phyloP scores from a whole-genome alignment of 1,284 basidiomycete species.

The Dichomitus squalens region DNA sequence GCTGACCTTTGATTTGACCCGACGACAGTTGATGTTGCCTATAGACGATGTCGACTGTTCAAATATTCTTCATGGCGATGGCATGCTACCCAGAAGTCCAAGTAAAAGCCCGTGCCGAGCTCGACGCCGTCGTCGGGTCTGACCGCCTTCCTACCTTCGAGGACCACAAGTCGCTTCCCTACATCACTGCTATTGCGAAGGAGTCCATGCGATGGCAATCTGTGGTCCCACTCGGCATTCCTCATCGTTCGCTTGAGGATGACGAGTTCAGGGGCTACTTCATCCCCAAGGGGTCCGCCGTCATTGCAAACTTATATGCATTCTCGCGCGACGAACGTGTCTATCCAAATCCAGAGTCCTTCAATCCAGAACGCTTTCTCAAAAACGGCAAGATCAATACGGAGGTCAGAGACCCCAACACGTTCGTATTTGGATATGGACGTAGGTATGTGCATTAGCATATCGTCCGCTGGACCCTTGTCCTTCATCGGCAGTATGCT shows the following conservation, averaged over 20 bases:
- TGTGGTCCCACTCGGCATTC: constrained; percentile 26
- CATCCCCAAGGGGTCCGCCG: constrained; percentile 30
- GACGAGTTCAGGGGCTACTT: constrained; percentile 34
- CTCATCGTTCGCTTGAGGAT: constrained; percentile 32
- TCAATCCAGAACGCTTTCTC: constrained; percentile 42
- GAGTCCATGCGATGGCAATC: constrained; percentile 20
- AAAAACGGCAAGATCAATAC: constrained; percentile 36
- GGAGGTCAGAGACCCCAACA: constrained; percentile 30
- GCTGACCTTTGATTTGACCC: not conserved
- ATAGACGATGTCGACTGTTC: constrained; percentile 20
- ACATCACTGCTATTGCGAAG: constrained; percentile 16
- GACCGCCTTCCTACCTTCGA: constrained; percentile 39
- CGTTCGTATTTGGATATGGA: constrained; percentile 38
- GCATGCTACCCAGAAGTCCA: constrained; percentile 37
- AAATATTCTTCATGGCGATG: constrained; percentile 39
- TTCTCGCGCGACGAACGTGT: constrained; percentile 31
- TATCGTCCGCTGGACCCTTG: not conserved
- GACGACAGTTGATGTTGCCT: not conserved
- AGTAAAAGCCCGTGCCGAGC: constrained; percentile 38
- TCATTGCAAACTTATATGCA: constrained; percentile 31
- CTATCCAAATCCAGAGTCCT: constrained; percentile 38
- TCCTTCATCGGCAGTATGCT: not conserved
- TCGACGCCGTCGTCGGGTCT: constrained; percentile 22
- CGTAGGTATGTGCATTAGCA: constrained; percentile 32
- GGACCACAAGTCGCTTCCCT: constrained; percentile 29